Evolutionary conservation across 148 eudicot genomes (phyloP).

Genomic region (Rhododendron henanense): DNA sequence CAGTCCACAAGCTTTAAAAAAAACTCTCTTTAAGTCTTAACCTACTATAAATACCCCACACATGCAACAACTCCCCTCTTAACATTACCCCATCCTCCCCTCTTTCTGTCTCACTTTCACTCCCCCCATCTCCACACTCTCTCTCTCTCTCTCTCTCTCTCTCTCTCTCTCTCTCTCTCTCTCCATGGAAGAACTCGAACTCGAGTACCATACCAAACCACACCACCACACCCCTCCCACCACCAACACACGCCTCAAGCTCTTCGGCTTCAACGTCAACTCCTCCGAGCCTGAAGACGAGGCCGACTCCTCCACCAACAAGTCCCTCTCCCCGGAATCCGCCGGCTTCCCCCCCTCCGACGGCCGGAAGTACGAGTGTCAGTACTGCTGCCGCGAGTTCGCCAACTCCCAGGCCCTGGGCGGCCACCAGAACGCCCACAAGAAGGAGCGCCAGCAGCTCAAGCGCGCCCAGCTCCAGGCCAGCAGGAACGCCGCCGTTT

Average conservation of each 20-base stretch:
- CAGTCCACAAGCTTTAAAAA: neutral
- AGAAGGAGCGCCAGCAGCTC: conserved; percentile 75
- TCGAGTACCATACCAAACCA: conserved; percentile 37
- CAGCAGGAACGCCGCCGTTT: conserved; percentile 63
- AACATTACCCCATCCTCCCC: conserved; percentile 7
- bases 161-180: neutral
- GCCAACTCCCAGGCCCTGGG: conserved; percentile 92
- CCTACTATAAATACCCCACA: conserved; percentile 51
- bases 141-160: neutral
- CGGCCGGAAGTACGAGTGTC: conserved; percentile 78
- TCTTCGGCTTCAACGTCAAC: conserved; percentile 76
- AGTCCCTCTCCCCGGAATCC: conserved; percentile 43
- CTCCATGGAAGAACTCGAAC: conserved; percentile 52
- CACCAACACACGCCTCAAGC: conserved; percentile 38
- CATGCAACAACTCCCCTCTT: conserved; percentile 44
- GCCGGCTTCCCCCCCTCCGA: conserved; percentile 24
- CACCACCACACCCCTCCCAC: conserved; percentile 14
- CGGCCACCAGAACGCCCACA: conserved; percentile 96
- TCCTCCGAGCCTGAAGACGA: conserved; percentile 29
- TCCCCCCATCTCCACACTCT: neutral
- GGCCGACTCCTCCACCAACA: conserved; percentile 30
- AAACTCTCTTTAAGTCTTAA: conserved; percentile 17
- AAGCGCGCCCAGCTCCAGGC: conserved; percentile 88
- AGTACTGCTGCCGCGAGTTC: conserved; percentile 78
- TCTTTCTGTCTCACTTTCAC: conserved; percentile 17